Base-by-base conservation (phyloP, 2,329 filamentous ascomycete genomes). In the Curvularia verruculosa region DNA sequence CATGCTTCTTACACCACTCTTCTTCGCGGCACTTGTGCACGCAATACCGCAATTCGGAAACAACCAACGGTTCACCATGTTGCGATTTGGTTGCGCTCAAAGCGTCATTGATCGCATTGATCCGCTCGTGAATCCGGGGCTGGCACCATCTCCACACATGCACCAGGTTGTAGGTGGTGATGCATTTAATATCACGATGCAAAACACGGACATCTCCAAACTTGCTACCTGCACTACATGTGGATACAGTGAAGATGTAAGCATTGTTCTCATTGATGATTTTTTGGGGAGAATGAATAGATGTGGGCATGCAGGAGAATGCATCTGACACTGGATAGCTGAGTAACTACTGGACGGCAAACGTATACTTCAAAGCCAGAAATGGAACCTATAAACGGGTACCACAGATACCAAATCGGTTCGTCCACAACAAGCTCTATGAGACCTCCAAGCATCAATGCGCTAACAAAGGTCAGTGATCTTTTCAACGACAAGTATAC, bases 111-210 rank as follows among this genome's bases (percentile, higher is more conserved):
- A 73, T 45, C 64, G 71, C 8, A 63, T 73, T 21, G 71, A 73
- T 45, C 71, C 71, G 23, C 58, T 73, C 12, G 75, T 78, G 46
- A 76, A 76, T 53, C 76, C 77, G 0, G 76, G 76, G 10, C 59
- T 64, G 28, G 52, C 66, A 1, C 73, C 68, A 2, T 74, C 73
- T 0, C 71, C 74, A 1, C 76, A 78, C 50, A 64, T 73, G 54
- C 76, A 78, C 60, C 77, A 79, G 61, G 71, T 79, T 44, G 76
- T 74, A 2, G 77, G 77, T 24, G 80, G 80, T 3, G 78, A 81
- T 58, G 78, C 77, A 0, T 82, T 82, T 72, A 80, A 81, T 55
- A 69, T 73, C 13, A 73, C 79, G 1, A 82, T 82, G 79, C 65
- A 75, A 36, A 69, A 58, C 23, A 60, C 62, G 12, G 70, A 72